Percentiles rank a stretch among this genome's conserved stretches.
Evolutionary conservation across 2,329 filamentous ascomycete genomes (phyloP).

Genomic region (Mollisiaceae sp.): DNA sequence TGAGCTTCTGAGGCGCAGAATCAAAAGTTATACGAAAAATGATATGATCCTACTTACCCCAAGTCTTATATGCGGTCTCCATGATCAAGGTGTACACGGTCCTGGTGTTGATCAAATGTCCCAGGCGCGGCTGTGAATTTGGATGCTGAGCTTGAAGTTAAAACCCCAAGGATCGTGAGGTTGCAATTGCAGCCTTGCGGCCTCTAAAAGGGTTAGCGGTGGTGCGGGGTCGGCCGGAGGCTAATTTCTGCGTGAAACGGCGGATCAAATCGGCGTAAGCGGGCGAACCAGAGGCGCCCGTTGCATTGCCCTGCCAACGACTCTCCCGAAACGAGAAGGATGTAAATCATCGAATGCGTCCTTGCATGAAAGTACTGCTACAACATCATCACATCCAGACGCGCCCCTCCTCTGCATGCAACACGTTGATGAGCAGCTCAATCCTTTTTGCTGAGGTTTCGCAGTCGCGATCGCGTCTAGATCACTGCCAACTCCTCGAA

Average conservation of each 20-base stretch:
- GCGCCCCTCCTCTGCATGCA: slow-evolving; percentile 24
- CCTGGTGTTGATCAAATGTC: neutral
- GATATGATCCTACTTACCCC: slow-evolving; percentile 53
- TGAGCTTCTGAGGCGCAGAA: slow-evolving; percentile 31
- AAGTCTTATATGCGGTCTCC: slow-evolving; percentile 63
- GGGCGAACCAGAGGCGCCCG: neutral
- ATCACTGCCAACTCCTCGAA: slow-evolving; percentile 30
- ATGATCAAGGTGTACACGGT: slow-evolving; percentile 43
- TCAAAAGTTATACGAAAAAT: slow-evolving; percentile 19
- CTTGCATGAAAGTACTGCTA: slow-evolving; percentile 1
- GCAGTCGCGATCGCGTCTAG: slow-evolving; percentile 37
- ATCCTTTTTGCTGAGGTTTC: slow-evolving; percentile 28
- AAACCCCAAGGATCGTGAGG: neutral
- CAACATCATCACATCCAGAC: slow-evolving; percentile 17
- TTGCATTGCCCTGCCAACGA: neutral
- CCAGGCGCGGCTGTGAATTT: neutral
- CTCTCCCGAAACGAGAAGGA: neutral
- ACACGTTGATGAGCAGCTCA: slow-evolving; percentile 35
- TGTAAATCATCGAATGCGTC: neutral
- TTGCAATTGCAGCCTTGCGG: slow-evolving; percentile 24
- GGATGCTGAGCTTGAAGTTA: neutral
- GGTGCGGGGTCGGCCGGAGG: neutral
- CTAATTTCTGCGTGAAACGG: slow-evolving; percentile 10
- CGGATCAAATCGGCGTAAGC: neutral
- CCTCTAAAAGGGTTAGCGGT: neutral